Evolutionary conservation across 2,329 filamentous ascomycete genomes (phyloP).

Genomic region (Sporothrix schenckii): DNA sequence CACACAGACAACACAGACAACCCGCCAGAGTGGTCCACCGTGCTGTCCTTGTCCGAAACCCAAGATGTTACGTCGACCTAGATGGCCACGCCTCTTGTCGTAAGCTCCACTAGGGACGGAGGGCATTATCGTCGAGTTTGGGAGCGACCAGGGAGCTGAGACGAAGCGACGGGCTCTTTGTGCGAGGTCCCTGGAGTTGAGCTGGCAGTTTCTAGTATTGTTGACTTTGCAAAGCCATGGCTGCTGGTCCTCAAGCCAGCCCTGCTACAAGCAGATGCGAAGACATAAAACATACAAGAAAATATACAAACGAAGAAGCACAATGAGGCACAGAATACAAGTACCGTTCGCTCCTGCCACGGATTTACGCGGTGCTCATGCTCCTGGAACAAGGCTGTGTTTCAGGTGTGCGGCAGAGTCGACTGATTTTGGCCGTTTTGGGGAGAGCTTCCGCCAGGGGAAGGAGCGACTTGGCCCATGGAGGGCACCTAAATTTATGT

Average conservation of each 20-base stretch:
- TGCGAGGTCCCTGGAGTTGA: neutral
- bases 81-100: neutral
- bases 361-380: conserved; percentile 5
- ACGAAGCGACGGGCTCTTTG: neutral
- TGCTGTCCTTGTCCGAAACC: conserved; percentile 28
- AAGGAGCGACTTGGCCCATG: neutral
- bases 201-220: neutral
- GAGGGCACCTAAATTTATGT: neutral
- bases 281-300: neutral
- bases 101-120: neutral
- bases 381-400: conserved; percentile 41
- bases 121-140: conserved; percentile 24
- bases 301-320: neutral
- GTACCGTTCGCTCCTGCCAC: conserved; percentile 11
- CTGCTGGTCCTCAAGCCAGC: neutral
- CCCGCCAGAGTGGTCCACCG: conserved; percentile 16
- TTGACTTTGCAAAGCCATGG: neutral
- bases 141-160: conserved; percentile 26
- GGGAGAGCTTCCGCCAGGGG: neutral
- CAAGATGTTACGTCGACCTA: conserved; percentile 29
- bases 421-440: conserved; percentile 39
- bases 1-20: conserved; percentile 26
- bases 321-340: neutral
- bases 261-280: neutral
- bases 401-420: conserved; percentile 54